Evolutionary conservation across 73 alveolate genomes (phyloP).

Genomic region (Uronychia setigera): DNA sequence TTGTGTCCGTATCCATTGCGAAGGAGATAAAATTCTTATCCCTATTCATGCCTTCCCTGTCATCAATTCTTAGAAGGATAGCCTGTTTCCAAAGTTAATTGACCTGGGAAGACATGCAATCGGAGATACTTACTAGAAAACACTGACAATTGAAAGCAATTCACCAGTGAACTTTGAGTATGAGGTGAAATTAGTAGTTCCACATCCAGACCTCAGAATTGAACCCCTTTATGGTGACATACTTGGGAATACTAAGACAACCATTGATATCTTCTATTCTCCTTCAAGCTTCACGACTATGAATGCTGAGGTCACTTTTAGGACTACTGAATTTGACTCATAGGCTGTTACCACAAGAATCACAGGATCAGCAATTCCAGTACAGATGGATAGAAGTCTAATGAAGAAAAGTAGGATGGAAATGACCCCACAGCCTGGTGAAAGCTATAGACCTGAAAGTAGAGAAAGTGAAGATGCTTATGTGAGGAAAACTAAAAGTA

Average conservation of each 20-base stretch:
- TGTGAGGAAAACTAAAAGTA: conserved; percentile 15
- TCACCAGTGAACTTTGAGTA: conserved; percentile 92
- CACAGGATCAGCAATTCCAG: conserved; percentile 83
- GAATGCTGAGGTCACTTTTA: conserved; percentile 87
- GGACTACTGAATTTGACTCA: conserved; percentile 89
- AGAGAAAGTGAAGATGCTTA: conserved; percentile 40
- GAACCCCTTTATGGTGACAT: conserved; percentile 85
- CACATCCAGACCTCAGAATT: conserved; percentile 84
- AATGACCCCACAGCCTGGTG: conserved; percentile 12
- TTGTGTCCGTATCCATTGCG: conserved; percentile 91
- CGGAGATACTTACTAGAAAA: conserved; percentile 80
- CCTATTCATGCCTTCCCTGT: conserved; percentile 98
- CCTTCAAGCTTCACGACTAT: conserved; percentile 91
- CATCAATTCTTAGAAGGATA: conserved; percentile 85
- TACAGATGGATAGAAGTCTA: conserved; percentile 24
- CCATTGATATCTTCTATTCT: conserved; percentile 69
- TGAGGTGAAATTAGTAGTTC: conserved; percentile 80
- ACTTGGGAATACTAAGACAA: conserved; percentile 67
- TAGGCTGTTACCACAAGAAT: conserved; percentile 77
- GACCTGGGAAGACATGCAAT: conserved; percentile 88
- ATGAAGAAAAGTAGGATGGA: conserved; percentile 19
- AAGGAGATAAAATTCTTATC: conserved; percentile 87
- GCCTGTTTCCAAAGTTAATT: conserved; percentile 89
- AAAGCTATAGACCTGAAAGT: conserved; percentile 16
- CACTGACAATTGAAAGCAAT: conserved; percentile 81